Evolutionary conservation across 164 flowering plant species (phyloP).

Genomic region (Aristolochia fimbriata): DNA sequence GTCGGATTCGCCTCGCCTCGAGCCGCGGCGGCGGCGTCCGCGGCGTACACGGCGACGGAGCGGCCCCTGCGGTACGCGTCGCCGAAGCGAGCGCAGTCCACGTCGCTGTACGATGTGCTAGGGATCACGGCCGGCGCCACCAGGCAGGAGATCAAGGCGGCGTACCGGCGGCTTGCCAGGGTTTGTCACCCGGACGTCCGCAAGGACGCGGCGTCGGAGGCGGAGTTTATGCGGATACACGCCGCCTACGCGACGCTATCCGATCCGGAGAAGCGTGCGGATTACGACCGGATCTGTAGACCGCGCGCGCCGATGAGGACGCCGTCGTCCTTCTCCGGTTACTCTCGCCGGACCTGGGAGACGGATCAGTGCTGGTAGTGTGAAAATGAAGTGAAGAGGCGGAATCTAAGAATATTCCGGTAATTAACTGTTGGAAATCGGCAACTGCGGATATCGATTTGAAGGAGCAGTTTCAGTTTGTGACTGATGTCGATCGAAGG

Average conservation of each 20-base stretch:
- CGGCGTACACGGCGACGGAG: slow-evolving; percentile 7
- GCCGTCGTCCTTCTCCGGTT: slow-evolving; percentile 6
- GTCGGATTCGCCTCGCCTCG: slow-evolving; percentile 7
- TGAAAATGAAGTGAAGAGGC: background rate
- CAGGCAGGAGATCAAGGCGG: slow-evolving; percentile 55
- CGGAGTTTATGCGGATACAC: slow-evolving; percentile 25
- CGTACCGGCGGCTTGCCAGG: slow-evolving; percentile 57
- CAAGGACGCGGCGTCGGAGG: slow-evolving; percentile 16
- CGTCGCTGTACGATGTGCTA: slow-evolving; percentile 59
- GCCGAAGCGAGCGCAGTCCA: background rate
- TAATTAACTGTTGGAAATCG: background rate
- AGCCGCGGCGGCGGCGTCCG: slow-evolving; percentile 11
- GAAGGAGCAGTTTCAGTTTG: background rate
- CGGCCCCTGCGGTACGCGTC: background rate
- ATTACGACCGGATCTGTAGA: slow-evolving; percentile 19
- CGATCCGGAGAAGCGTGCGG: slow-evolving; percentile 28
- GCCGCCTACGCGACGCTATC: slow-evolving; percentile 31
- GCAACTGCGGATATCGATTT: background rate
- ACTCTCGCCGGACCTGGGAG: slow-evolving; percentile 22
- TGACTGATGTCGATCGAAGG: background rate
- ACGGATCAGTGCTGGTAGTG: slow-evolving; percentile 41
- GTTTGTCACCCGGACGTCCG: slow-evolving; percentile 57
- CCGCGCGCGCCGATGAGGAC: background rate
- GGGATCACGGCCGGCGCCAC: slow-evolving; percentile 54
- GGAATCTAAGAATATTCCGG: background rate